phyloP scores from a whole-genome alignment of 148 eudicot genomes.

The Amaranthus cruentus region DNA sequence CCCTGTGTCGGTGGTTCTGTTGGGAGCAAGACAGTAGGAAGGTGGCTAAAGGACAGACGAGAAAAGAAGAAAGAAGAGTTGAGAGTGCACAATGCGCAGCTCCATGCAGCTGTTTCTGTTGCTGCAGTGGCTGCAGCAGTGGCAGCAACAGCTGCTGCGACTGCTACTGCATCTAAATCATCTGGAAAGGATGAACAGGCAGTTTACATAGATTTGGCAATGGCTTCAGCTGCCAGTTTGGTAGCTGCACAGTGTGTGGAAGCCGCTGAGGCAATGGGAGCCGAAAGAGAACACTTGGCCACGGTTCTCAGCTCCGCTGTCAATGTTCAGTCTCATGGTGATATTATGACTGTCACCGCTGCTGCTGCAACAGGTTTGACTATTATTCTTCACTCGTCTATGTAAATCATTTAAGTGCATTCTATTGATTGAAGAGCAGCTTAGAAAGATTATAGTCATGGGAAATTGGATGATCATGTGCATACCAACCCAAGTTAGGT shows the following conservation, averaged over 20 bases:
- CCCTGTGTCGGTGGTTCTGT: constrained; percentile 30
- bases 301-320: constrained; percentile 83
- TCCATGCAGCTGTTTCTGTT: constrained; percentile 78
- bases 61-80: constrained; percentile 90
- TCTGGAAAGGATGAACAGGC: constrained; percentile 62
- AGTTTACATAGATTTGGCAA: constrained; percentile 69
- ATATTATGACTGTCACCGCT: constrained; percentile 84
- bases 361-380: constrained; percentile 85
- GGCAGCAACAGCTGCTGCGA: constrained; percentile 79
- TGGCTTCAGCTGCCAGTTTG: constrained; percentile 80
- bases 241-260: constrained; percentile 93
- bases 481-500: too few species aligned
- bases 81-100: constrained; percentile 77
- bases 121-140: constrained; percentile 87
- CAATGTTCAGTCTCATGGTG: constrained; percentile 69
- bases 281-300: constrained; percentile 69
- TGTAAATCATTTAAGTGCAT: not conserved
- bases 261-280: constrained; percentile 90
- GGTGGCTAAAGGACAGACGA: constrained; percentile 83
- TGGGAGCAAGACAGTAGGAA: constrained; percentile 73
- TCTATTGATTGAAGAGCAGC: not conserved
- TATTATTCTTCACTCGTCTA: not conserved
- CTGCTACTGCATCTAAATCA: constrained; percentile 53
- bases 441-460: not conserved
- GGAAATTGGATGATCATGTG: too few species aligned